These are phyloP conservation scores for Aspergillus asperescens DNA, from an alignment of 495 filamentous ascomycete species.

Conservation along the genomic window DNA sequence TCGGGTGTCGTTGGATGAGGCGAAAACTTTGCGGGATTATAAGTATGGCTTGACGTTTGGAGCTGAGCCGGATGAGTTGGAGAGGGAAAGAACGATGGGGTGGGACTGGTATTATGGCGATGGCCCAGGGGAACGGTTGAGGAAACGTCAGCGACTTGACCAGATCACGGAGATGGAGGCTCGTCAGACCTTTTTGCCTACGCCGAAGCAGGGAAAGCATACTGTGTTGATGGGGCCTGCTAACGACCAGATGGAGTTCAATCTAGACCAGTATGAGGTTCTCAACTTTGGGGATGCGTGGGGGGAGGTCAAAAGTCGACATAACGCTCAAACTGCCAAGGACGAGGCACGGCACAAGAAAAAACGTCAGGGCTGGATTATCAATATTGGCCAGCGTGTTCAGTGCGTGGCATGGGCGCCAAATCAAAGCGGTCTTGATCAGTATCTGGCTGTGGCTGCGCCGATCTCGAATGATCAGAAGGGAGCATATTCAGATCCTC, in stretches of 20 bases:
- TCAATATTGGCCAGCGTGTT: conserved; percentile 50
- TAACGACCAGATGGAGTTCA: conserved; percentile 37
- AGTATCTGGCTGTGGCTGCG: conserved; percentile 52
- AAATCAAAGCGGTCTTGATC: conserved; percentile 44
- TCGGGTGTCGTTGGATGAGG: conserved; percentile 29
- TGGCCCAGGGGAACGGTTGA: conserved; percentile 34
- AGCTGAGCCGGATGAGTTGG: conserved; percentile 32
- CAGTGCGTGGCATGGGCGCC: conserved; percentile 55
- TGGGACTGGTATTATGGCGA: conserved; percentile 54
- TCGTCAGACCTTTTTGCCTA: conserved; percentile 38
- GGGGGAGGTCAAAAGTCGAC: conserved; percentile 19
- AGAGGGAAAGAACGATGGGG: conserved; percentile 40
- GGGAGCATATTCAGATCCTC: conserved; percentile 16
- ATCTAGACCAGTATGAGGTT: conserved; percentile 35
- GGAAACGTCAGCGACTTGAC: conserved; percentile 31
- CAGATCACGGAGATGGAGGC: conserved; percentile 27
- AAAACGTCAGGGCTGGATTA: conserved; percentile 50
- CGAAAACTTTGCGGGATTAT: conserved; percentile 24
- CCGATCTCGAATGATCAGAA: conserved; percentile 37
- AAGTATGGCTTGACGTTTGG: conserved; percentile 42
- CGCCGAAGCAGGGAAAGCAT: conserved; percentile 26
- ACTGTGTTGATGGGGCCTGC: conserved; percentile 50
- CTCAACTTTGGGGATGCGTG: conserved; percentile 45
- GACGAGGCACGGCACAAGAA: conserved; percentile 14
- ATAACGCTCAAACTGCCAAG: conserved; percentile 2